Evolutionary conservation across 1,139 yeast genomes (phyloP).

Genomic region (Pichia inconspicua): DNA sequence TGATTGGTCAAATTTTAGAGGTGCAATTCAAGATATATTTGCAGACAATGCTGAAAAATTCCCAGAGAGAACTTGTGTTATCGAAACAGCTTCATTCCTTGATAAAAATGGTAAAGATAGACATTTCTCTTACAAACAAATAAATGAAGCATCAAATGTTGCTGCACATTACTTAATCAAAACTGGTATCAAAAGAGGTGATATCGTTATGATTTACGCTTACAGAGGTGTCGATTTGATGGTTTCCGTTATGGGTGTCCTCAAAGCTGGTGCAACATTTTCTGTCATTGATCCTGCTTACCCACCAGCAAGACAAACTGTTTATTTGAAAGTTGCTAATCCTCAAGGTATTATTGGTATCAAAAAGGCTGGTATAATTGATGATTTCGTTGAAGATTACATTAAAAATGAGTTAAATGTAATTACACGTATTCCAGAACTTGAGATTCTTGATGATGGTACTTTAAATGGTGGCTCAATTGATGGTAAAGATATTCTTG

Average conservation of each 20-base stretch:
- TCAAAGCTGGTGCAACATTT: slow-evolving; percentile 97
- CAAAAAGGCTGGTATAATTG: slow-evolving; percentile 80
- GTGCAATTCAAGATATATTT: slow-evolving; percentile 94
- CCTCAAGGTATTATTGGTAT: slow-evolving; percentile 87
- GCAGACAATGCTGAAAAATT: slow-evolving; percentile 70
- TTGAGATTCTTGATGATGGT: slow-evolving; percentile 76
- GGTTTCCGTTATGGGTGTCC: slow-evolving; percentile 94
- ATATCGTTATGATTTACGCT: slow-evolving; percentile 95
- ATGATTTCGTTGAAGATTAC: slow-evolving; percentile 68
- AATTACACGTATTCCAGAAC: slow-evolving; percentile 64
- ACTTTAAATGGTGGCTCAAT: slow-evolving; percentile 63
- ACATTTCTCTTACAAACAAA: slow-evolving; percentile 73
- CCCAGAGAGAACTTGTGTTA: slow-evolving; percentile 85
- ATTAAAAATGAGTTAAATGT: slow-evolving; percentile 65
- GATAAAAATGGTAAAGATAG: slow-evolving; percentile 53
- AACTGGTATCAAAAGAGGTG: slow-evolving; percentile 82
- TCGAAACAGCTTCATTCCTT: slow-evolving; percentile 75
- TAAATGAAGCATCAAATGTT: slow-evolving; percentile 87
- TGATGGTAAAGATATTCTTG: slow-evolving; percentile 42
- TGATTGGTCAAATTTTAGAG: slow-evolving; percentile 87
- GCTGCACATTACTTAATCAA: slow-evolving; percentile 82
- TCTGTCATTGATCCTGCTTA: slow-evolving; percentile 98
- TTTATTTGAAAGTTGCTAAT: slow-evolving; percentile 85
- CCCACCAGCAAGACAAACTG: slow-evolving; percentile 95
- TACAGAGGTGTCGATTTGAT: slow-evolving; percentile 95